Percentiles rank a stretch among this genome's conserved stretches.
Conservation (phyloP, 2,329 filamentous ascomycete genomes). For the Trichoderma sp. region DNA sequence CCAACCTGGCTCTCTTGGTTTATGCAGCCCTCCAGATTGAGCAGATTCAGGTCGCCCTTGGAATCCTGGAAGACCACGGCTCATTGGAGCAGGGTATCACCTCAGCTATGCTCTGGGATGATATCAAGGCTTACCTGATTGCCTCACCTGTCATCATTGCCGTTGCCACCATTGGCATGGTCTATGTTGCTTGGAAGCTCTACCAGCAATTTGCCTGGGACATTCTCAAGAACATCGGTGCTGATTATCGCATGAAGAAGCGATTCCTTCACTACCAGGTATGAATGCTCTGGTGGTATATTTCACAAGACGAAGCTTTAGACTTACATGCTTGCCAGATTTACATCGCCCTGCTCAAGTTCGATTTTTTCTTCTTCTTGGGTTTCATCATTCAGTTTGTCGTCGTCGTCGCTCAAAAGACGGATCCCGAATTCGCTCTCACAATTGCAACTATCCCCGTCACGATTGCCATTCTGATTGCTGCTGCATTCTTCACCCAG, state of each 20-base stretch:
- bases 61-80: slow-evolving; percentile 43
- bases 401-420: slow-evolving; percentile 73
- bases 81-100: slow-evolving; percentile 42
- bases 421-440: slow-evolving; percentile 74
- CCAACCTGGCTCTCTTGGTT: slow-evolving; percentile 86
- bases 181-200: slow-evolving; percentile 83
- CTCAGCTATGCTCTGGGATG: slow-evolving; percentile 57
- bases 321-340: slow-evolving; percentile 56
- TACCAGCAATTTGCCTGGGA: slow-evolving; percentile 99
- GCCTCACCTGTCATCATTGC: slow-evolving; percentile 83
- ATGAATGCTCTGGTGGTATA: slow-evolving; percentile 21
- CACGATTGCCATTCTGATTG: slow-evolving; percentile 82
- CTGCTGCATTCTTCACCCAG: slow-evolving; percentile 80
- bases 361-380: slow-evolving; percentile 99
- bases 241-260: slow-evolving; percentile 94
- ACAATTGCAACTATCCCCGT: slow-evolving; percentile 88
- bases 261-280: slow-evolving; percentile 96
- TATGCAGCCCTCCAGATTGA: slow-evolving; percentile 93
- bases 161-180: slow-evolving; percentile 68
- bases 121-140: slow-evolving; percentile 73
- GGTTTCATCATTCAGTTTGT: slow-evolving; percentile 98
- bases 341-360: slow-evolving; percentile 96
- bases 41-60: slow-evolving; percentile 76
- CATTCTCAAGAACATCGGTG: slow-evolving; percentile 98
- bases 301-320: neutral